Evolutionary conservation across 2,329 filamentous ascomycete genomes (phyloP).

Genomic region (Allantophomopsis cytisporea): DNA sequence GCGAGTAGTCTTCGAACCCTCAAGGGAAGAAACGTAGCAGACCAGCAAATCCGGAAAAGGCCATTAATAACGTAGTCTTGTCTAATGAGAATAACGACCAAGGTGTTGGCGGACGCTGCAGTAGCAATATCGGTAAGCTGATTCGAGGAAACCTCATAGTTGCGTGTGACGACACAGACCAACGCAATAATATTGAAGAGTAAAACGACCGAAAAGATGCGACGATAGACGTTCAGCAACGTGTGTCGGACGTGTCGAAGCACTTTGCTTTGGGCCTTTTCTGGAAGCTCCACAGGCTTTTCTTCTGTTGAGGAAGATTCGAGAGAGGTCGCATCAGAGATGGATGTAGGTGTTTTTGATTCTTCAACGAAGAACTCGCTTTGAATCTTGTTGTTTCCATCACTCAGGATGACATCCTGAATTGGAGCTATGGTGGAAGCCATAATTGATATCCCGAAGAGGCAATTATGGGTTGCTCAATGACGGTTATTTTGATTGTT

Average conservation of each 20-base stretch:
- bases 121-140: slow-evolving; percentile 8
- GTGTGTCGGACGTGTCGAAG: slow-evolving; percentile 10
- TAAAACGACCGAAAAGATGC: slow-evolving; percentile 38
- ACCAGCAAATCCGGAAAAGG: slow-evolving; percentile 30
- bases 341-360: too few species aligned
- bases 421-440: too few species aligned
- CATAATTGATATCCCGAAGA: too few species aligned
- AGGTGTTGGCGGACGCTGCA: slow-evolving; percentile 26
- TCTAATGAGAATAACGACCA: slow-evolving; percentile 33
- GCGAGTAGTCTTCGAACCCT: slow-evolving; percentile 30
- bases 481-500: too few species aligned
- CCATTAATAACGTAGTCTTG: slow-evolving; percentile 39
- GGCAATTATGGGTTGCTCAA: too few species aligned
- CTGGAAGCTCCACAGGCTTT: neutral
- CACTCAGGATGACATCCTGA: too few species aligned
- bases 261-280: neutral
- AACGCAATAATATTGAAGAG: slow-evolving; percentile 32
- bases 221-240: slow-evolving; percentile 39
- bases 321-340: too few species aligned
- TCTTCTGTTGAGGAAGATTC: too few species aligned
- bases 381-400: too few species aligned
- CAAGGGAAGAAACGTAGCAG: slow-evolving; percentile 23
- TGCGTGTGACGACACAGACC: slow-evolving; percentile 19
- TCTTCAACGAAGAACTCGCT: too few species aligned
- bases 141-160: slow-evolving; percentile 6